Conservation (phyloP, 2,329 filamentous ascomycete genomes). For the Plectosphaerella sp. region DNA sequence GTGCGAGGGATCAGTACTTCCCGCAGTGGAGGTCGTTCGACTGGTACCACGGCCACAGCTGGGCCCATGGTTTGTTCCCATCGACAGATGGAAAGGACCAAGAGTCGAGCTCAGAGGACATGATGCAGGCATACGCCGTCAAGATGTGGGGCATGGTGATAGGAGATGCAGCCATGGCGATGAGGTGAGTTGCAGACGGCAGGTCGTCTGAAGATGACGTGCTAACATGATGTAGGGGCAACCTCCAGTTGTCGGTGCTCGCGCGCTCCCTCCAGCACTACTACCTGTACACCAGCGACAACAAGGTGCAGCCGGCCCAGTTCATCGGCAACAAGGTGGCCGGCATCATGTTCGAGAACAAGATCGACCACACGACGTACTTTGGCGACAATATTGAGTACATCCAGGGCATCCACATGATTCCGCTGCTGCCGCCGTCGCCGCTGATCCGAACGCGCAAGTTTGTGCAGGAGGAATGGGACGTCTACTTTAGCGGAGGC, state of each 20-base stretch:
- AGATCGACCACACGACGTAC: slow-evolving; percentile 88
- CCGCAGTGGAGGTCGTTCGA: slow-evolving; percentile 83
- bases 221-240: slow-evolving; percentile 46
- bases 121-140: slow-evolving; percentile 78
- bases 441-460: slow-evolving; percentile 59
- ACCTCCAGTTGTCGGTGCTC: slow-evolving; percentile 78
- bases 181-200: slow-evolving; percentile 42
- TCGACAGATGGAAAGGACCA: slow-evolving; percentile 72
- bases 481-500: slow-evolving; percentile 67
- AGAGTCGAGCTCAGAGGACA: slow-evolving; percentile 88
- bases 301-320: slow-evolving; percentile 64
- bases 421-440: slow-evolving; percentile 67
- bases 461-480: slow-evolving; percentile 83
- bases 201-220: background rate
- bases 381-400: slow-evolving; percentile 72
- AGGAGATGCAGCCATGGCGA: slow-evolving; percentile 75
- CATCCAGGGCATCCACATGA: slow-evolving; percentile 78
- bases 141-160: slow-evolving; percentile 89
- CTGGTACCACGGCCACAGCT: slow-evolving; percentile 92
- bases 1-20: slow-evolving; percentile 65
- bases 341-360: slow-evolving; percentile 85
- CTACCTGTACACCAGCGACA: slow-evolving; percentile 72
- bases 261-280: slow-evolving; percentile 71
- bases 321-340: slow-evolving; percentile 76
- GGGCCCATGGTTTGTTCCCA: slow-evolving; percentile 77